Conservation (phyloP, 176 grass and related monocot species). For the Elaeis guineensis region DNA sequence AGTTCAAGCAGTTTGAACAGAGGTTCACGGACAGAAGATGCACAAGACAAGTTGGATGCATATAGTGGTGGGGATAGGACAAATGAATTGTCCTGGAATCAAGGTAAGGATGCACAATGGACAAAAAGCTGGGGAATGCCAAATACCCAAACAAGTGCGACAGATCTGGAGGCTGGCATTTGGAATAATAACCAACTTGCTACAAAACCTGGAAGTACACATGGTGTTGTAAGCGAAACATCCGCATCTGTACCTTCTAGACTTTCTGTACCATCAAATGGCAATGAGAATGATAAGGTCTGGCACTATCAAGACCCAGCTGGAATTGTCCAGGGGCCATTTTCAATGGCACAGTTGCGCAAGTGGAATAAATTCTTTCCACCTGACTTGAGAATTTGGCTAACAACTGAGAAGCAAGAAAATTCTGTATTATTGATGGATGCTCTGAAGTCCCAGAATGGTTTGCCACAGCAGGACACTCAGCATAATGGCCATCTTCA, state of each 20-base stretch:
- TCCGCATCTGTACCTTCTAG: conserved; percentile 9
- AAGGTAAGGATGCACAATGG: conserved; percentile 25
- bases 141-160: conserved; percentile 28
- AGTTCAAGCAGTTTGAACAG: conserved; percentile 3
- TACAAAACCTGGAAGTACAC: conserved; percentile 11
- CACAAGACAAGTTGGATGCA: conserved; percentile 15
- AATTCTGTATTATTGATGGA: conserved; percentile 68
- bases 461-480: conserved; percentile 29
- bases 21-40: conserved; percentile 15
- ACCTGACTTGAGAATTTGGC: conserved; percentile 63
- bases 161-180: conserved; percentile 5
- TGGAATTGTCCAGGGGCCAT: conserved; percentile 83
- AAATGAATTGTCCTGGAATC: conserved; percentile 9
- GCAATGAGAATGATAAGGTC: conserved; percentile 62
- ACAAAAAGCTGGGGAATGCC: conserved; percentile 19
- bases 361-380: conserved; percentile 77
- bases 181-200: conserved; percentile 13
- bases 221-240: conserved; percentile 26
- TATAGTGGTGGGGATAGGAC: neutral
- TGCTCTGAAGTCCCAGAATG: conserved; percentile 48
- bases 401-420: conserved; percentile 77
- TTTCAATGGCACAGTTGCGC: conserved; percentile 71
- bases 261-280: conserved; percentile 25
- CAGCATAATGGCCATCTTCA: conserved; percentile 18
- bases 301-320: conserved; percentile 90